A percentile compares a stretch with the other conserved stretches of the same genome.
Conservation (phyloP, 202 grass and related monocot genomes). For the Setaria italica region DNA sequence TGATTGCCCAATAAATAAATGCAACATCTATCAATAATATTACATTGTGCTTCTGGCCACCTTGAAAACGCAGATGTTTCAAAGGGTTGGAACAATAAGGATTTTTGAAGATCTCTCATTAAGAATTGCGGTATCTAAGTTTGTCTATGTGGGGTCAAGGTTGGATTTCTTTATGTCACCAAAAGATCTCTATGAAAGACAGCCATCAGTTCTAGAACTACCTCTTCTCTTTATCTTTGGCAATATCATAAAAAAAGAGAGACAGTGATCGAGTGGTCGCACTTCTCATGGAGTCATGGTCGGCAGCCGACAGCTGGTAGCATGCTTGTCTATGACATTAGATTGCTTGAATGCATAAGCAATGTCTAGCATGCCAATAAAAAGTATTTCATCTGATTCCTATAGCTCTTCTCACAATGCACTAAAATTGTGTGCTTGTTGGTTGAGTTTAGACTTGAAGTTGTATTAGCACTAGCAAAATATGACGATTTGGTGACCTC, state of each 20-base stretch:
- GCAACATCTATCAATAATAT: no score
- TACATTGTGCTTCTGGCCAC: no score
- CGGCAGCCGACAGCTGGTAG: slow-evolving; percentile 13
- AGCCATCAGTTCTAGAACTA: not conserved
- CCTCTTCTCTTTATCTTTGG: not conserved
- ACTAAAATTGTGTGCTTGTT: no score
- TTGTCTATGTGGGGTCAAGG: not conserved
- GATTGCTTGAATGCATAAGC: not conserved
- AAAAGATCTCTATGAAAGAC: not conserved
- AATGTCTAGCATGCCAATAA: not conserved
- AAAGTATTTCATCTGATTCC: no score
- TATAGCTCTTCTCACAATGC: no score
- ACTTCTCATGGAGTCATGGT: not conserved
- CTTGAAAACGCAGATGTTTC: no score
- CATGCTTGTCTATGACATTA: not conserved
- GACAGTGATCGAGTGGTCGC: not conserved
- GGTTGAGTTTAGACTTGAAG: not conserved
- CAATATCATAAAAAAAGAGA: not conserved
- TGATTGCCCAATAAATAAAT: no score
- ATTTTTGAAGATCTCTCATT: not conserved
- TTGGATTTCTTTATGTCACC: not conserved
- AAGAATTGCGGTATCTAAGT: not conserved
- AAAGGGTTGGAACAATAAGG: not conserved
- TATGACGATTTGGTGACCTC: no score
- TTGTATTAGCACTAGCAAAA: not conserved